A percentile compares a stretch with the other conserved stretches of the same genome.
Conservation (phyloP, 2,329 filamentous ascomycete species). For the Ophiostoma tasmaniense region DNA sequence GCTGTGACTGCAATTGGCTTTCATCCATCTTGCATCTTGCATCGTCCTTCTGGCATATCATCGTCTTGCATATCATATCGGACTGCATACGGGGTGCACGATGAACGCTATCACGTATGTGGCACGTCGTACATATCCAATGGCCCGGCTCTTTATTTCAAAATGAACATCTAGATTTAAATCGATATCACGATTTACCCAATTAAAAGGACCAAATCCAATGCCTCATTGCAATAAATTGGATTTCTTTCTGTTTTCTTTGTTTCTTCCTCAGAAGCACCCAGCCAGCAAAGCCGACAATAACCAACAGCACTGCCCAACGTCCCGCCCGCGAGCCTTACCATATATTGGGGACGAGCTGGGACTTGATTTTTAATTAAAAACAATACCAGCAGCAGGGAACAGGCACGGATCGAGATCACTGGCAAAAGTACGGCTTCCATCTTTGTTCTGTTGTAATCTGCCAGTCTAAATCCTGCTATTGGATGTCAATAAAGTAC, state of each 20-base stretch:
- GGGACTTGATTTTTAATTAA: too few species aligned
- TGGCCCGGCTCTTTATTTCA: too few species aligned
- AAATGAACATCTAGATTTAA: too few species aligned
- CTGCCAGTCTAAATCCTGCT: too few species aligned
- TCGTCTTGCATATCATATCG: neutral
- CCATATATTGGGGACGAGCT: neutral
- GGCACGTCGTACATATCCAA: neutral
- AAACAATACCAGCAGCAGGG: neutral
- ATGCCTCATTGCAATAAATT: too few species aligned
- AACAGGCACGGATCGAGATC: neutral
- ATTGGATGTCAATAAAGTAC: neutral
- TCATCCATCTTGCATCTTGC: too few species aligned
- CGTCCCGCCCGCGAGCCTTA: neutral
- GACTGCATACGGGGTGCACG: neutral
- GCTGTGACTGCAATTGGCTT: too few species aligned
- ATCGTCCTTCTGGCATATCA: too few species aligned
- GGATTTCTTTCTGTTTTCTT: too few species aligned
- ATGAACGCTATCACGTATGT: neutral
- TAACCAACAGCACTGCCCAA: neutral
- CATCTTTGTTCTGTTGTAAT: neutral
- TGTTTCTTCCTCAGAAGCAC: too few species aligned
- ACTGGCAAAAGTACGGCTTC: neutral
- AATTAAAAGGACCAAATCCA: too few species aligned
- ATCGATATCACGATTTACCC: too few species aligned
- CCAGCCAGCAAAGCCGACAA: neutral